phyloP scores from a whole-genome alignment of 1,284 basidiomycete genomes.

The Ganoderma multipileum region DNA sequence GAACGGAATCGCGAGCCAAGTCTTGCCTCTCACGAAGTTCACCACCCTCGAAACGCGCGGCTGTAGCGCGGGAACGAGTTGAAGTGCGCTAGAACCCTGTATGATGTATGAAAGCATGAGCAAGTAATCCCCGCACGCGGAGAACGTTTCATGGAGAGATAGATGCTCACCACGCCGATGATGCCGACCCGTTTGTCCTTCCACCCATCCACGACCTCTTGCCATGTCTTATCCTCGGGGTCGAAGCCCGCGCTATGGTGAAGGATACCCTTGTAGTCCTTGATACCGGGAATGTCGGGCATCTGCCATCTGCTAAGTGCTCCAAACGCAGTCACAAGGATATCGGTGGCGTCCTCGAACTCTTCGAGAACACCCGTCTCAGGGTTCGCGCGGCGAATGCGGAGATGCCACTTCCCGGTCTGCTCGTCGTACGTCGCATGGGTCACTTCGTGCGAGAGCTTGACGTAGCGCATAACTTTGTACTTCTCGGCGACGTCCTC shows the following conservation, averaged over 20 bases:
- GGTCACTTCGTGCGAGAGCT: constrained; percentile 59
- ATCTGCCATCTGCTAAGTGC: constrained; percentile 60
- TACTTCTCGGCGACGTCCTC: constrained; percentile 64
- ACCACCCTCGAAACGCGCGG: constrained; percentile 55
- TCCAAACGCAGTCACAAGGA: constrained; percentile 60
- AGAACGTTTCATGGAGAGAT: too few relatives aligned
- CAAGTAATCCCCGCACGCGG: background rate
- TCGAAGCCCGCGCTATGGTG: constrained; percentile 68
- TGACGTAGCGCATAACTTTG: constrained; percentile 58
- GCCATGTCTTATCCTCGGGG: constrained; percentile 50
- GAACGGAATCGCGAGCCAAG: constrained; percentile 65
- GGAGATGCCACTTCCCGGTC: constrained; percentile 60
- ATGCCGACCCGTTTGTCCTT: constrained; percentile 63
- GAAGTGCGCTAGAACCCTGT: constrained; percentile 70
- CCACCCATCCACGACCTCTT: constrained; percentile 57
- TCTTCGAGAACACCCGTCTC: constrained; percentile 45
- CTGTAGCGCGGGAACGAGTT: constrained; percentile 66
- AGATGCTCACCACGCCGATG: constrained; percentile 60
- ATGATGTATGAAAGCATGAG: background rate
- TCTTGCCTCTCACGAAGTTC: constrained; percentile 67
- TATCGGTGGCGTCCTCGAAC: constrained; percentile 57
- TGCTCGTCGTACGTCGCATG: constrained; percentile 57
- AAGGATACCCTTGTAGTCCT: constrained; percentile 56
- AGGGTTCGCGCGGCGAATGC: constrained; percentile 41
- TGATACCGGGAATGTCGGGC: constrained; percentile 63